Conservation (phyloP, 1,284 basidiomycete genomes). For the Pseudozyma pruni region DNA sequence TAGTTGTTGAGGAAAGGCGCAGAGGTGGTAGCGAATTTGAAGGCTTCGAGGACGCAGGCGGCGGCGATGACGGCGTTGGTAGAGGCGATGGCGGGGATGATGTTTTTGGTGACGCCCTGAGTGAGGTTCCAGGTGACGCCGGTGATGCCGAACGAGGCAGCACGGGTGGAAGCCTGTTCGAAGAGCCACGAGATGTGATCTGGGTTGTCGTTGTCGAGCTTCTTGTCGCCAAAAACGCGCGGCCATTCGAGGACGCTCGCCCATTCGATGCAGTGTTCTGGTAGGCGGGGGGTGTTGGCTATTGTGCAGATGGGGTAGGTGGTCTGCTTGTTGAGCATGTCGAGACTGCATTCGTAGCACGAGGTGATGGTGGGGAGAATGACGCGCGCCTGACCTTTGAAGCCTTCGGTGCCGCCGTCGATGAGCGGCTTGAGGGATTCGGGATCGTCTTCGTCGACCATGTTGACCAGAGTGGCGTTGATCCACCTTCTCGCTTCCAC, state of each 20-base stretch:
- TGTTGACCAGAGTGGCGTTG: constrained; percentile 93
- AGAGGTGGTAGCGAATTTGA: constrained; percentile 95
- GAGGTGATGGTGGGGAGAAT: constrained; percentile 94
- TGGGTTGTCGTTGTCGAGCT: constrained; percentile 78
- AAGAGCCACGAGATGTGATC: constrained; percentile 97
- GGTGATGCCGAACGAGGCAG: constrained; percentile 92
- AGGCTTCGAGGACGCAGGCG: constrained; percentile 97
- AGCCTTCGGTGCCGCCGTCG: constrained; percentile 99
- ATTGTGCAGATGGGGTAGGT: constrained; percentile 99
- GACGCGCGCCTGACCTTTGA: constrained; percentile 97
- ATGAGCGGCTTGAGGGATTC: constrained; percentile 97
- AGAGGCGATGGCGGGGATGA: constrained; percentile 82
- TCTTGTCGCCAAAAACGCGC: constrained; percentile 76
- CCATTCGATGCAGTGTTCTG: constrained; percentile 99
- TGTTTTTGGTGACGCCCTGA: constrained; percentile 99
- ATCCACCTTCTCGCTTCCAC: constrained; percentile 90
- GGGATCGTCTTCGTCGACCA: constrained; percentile 83
- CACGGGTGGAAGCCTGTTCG: constrained; percentile 77
- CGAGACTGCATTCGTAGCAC: constrained; percentile 97
- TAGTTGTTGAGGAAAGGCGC: constrained; percentile 97
- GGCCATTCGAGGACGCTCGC: constrained; percentile 99
- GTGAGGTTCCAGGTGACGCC: constrained; percentile 98
- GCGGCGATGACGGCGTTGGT: constrained; percentile 71
- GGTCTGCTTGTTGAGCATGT: constrained; percentile 97
- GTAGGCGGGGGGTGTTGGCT: constrained; percentile 95